A percentile compares a stretch with the other conserved stretches of the same genome.
phyloP scores from a whole-genome alignment of 306 rosid species.

The Dalbergia oliveri region DNA sequence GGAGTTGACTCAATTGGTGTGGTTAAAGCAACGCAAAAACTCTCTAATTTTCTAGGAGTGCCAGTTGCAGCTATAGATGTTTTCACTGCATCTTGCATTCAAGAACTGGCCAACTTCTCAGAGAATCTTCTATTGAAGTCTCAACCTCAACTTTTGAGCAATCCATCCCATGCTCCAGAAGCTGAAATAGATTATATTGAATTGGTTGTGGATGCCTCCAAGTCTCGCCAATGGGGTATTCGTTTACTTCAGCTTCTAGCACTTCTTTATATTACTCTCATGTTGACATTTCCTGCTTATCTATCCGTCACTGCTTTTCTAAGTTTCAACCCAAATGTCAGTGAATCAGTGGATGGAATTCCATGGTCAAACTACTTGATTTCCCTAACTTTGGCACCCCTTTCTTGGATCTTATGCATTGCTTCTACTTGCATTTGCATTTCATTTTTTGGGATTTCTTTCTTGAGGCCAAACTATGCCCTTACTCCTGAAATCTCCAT shows the following conservation, averaged over 20 bases:
- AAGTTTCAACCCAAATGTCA: constrained; percentile 50
- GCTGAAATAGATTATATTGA: constrained; percentile 57
- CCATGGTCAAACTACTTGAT: constrained; percentile 58
- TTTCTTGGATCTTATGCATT: constrained; percentile 94
- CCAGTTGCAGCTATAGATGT: constrained; percentile 90
- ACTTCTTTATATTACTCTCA: constrained; percentile 61
- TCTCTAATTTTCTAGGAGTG: constrained; percentile 85
- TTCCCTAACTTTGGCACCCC: constrained; percentile 71
- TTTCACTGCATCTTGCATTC: constrained; percentile 86
- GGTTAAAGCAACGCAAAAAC: constrained; percentile 90
- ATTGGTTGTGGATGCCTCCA: constrained; percentile 60
- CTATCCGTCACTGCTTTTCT: constrained; percentile 64
- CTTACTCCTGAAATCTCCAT: constrained; percentile 78
- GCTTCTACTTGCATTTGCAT: constrained; percentile 73
- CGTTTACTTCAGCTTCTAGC: constrained; percentile 68
- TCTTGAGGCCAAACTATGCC: constrained; percentile 87
- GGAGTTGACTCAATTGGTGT: constrained; percentile 92
- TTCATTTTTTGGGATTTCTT: constrained; percentile 78
- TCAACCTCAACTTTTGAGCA: constrained; percentile 58
- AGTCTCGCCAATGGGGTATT: constrained; percentile 59
- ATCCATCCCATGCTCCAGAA: constrained; percentile 53
- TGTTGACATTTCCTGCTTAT: constrained; percentile 76
- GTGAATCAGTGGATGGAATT: constrained; percentile 45
- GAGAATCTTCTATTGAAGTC: constrained; percentile 70
- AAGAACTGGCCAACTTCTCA: constrained; percentile 78